These are phyloP conservation scores for Globisporangium irregulare DNA, from an alignment of 352 stramenopile genomes.

Conservation along the genomic window DNA sequence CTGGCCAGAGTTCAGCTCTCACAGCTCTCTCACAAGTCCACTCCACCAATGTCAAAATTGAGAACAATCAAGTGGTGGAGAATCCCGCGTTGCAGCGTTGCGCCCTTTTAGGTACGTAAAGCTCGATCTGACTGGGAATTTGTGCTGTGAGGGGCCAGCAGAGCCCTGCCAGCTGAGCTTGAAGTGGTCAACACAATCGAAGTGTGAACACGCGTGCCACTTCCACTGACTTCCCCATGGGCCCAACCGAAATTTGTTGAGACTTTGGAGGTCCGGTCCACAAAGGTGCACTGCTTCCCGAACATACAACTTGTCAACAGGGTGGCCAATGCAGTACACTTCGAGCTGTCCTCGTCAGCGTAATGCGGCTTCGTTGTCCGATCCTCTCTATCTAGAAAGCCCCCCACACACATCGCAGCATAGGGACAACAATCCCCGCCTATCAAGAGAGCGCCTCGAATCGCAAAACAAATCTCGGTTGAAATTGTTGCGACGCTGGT, in stretches of 20 bases:
- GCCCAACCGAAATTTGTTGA: background rate
- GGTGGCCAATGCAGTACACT: background rate
- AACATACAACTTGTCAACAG: background rate
- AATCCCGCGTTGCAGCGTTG: background rate
- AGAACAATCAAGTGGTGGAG: background rate
- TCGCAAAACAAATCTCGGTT: background rate
- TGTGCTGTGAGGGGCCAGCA: too few relatives aligned
- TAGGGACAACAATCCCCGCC: background rate
- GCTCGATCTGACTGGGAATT: background rate
- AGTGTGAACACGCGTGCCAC: background rate
- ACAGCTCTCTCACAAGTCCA: too few relatives aligned
- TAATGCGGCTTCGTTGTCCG: too few relatives aligned
- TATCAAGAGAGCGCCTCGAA: background rate
- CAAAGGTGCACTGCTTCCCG: background rate
- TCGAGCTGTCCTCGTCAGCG: background rate
- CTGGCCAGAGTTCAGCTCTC: too few relatives aligned
- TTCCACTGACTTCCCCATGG: background rate
- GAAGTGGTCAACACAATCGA: background rate
- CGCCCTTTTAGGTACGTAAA: background rate
- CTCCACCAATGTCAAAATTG: too few relatives aligned
- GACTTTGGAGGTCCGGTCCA: background rate
- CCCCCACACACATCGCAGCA: too few relatives aligned
- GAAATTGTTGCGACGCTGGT: too few relatives aligned
- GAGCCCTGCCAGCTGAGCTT: too few relatives aligned
- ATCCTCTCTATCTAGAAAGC: too few relatives aligned